Percentiles rank a stretch among this genome's conserved stretches.
Evolutionary conservation across 768 basidiomycete species (phyloP).

Genomic region (Kwoniella dendrophila): DNA sequence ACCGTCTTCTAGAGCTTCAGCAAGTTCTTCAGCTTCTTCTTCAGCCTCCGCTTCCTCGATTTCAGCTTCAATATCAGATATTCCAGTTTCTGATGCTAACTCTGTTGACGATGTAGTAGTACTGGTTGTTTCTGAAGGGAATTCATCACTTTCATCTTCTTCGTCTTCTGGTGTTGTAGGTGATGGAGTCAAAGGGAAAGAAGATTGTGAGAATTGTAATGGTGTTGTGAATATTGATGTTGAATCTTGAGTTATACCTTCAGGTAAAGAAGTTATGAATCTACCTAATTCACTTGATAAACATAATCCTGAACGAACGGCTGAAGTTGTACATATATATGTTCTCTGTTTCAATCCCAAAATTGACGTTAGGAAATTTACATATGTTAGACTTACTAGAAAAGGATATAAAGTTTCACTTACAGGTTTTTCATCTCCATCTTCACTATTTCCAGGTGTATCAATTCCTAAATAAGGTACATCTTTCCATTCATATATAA

Average conservation of each 20-base stretch:
- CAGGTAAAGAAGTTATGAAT: conserved; percentile 81
- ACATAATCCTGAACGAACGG: conserved; percentile 71
- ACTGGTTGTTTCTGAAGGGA: background rate
- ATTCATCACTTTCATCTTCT: conserved; percentile 9
- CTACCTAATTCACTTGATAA: conserved; percentile 70
- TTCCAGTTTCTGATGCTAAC: background rate
- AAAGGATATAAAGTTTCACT: background rate
- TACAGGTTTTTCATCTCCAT: conserved; percentile 44
- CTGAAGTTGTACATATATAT: conserved; percentile 83
- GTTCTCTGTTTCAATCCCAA: conserved; percentile 67
- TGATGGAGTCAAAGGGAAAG: conserved; percentile 16
- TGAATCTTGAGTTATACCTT: conserved; percentile 64
- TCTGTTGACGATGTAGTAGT: conserved; percentile 1
- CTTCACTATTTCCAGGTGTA: conserved; percentile 46
- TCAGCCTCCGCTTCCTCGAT: conserved; percentile 25
- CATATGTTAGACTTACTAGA: conserved; percentile 30
- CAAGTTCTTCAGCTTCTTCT: conserved; percentile 22
- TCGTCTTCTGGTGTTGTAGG: conserved; percentile 6
- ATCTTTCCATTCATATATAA: conserved; percentile 95
- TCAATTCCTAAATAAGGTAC: conserved; percentile 72
- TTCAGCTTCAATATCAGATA: conserved; percentile 14
- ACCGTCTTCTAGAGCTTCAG: conserved; percentile 17
- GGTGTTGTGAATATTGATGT: conserved; percentile 89
- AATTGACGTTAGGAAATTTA: background rate
- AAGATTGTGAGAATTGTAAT: conserved; percentile 62